phyloP scores from a whole-genome alignment of 179 eudicot genomes.

The Vitellaria paradoxa region DNA sequence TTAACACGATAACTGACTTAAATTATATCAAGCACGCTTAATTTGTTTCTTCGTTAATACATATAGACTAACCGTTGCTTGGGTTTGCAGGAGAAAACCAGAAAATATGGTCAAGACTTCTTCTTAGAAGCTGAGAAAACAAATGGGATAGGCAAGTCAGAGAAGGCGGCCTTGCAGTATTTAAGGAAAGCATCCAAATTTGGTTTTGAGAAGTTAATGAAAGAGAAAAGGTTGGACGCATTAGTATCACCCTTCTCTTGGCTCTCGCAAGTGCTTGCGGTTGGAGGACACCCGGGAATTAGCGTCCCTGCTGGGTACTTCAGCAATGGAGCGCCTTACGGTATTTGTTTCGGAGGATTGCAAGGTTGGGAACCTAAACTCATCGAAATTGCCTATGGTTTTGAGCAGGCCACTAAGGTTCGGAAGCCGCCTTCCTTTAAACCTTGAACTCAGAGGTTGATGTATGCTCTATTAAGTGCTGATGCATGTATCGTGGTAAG shows the following conservation, averaged over 20 bases:
- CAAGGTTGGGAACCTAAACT: conserved; percentile 50
- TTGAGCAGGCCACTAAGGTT: no score
- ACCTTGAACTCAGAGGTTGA: no score
- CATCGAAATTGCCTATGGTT: no score
- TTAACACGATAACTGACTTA: neutral
- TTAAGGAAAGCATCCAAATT: conserved; percentile 26
- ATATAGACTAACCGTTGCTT: no score
- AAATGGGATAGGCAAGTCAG: conserved; percentile 40
- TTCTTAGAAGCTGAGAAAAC: conserved; percentile 41
- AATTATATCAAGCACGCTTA: no score
- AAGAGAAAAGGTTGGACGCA: conserved; percentile 24
- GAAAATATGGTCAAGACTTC: conserved; percentile 48
- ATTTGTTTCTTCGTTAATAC: no score
- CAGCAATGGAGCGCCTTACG: conserved; percentile 48
- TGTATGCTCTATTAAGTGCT: no score
- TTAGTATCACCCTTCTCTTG: conserved; percentile 45
- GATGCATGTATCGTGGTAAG: no score
- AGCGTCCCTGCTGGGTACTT: conserved; percentile 25
- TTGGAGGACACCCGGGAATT: conserved; percentile 58
- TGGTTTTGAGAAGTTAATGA: neutral
- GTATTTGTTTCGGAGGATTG: conserved; percentile 57
- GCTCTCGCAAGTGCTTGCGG: conserved; percentile 42
- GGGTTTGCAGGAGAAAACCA: conserved; percentile 41
- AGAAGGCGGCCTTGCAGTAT: conserved; percentile 19
- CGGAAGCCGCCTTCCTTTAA: no score